These are phyloP conservation scores for Rhodomyrtus psidioides DNA, from an alignment of 441 rosid species.

Conservation along the genomic window DNA sequence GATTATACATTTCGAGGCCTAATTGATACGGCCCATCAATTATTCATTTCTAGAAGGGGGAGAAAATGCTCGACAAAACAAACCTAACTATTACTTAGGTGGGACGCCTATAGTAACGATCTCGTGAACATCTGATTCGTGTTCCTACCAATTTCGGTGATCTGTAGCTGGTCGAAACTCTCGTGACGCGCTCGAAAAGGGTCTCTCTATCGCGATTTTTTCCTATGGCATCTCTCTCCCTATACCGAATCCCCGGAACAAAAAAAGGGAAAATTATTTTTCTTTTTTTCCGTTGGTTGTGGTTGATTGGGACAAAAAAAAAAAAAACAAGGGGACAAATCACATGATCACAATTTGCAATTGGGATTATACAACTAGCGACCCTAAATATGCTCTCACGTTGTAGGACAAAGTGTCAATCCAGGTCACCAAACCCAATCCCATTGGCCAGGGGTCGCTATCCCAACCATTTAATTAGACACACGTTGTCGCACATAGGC, in stretches of 20 bases:
- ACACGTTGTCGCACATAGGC: background rate
- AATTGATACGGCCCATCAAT: background rate
- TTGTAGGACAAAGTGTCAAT: background rate
- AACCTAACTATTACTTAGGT: background rate
- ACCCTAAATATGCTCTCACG: background rate
- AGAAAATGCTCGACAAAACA: background rate
- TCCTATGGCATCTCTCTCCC: background rate
- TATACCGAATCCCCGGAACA: background rate
- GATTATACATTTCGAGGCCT: background rate
- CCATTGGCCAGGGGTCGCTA: background rate
- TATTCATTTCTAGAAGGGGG: background rate
- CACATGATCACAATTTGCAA: background rate
- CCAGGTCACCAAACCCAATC: background rate
- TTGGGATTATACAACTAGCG: background rate
- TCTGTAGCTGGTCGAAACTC: background rate
- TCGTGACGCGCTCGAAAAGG: background rate
- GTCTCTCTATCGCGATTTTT: background rate
- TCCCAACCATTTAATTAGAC: background rate
- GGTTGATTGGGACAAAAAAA: background rate
- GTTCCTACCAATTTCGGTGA: background rate
- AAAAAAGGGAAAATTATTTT: background rate
- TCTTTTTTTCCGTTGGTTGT: background rate
- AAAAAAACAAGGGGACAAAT: background rate
- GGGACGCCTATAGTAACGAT: too few species aligned
- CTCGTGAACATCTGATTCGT: too few species aligned